These are phyloP conservation scores for Sclerotiophoma versabilis DNA, from an alignment of 2,329 filamentous ascomycete species.

Conservation along the genomic window DNA sequence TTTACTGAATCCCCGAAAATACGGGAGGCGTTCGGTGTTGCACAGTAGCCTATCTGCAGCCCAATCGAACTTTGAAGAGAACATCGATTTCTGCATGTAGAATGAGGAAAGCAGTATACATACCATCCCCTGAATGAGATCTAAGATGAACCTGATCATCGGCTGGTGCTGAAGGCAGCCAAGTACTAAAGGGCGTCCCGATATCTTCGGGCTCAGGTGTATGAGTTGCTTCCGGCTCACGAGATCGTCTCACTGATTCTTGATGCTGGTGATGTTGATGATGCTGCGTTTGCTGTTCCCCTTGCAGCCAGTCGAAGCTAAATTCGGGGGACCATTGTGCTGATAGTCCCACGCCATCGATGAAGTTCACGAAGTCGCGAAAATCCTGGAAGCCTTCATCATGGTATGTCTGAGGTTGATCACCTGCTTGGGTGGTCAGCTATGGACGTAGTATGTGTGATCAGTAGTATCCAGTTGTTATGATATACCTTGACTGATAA, in stretches of 20 bases:
- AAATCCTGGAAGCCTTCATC: slow-evolving; percentile 42
- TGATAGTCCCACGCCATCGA: slow-evolving; percentile 41
- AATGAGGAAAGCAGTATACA: neutral
- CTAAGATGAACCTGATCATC: slow-evolving; percentile 36
- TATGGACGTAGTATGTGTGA: neutral
- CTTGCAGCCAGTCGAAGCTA: slow-evolving; percentile 38
- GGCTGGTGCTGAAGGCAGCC: slow-evolving; percentile 39
- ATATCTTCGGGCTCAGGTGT: slow-evolving; percentile 38
- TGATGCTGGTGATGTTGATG: slow-evolving; percentile 24
- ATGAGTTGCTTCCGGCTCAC: slow-evolving; percentile 21
- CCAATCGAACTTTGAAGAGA: too few relatives aligned
- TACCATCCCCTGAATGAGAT: slow-evolving; percentile 29
- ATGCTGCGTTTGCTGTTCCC: slow-evolving; percentile 22
- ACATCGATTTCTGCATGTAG: too few relatives aligned
- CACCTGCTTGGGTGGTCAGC: neutral
- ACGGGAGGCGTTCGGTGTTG: too few relatives aligned
- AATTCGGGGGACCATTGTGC: slow-evolving; percentile 44
- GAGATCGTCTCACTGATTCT: slow-evolving; percentile 27
- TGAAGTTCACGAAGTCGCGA: slow-evolving; percentile 43
- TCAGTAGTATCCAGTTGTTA: neutral
- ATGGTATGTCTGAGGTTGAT: slow-evolving; percentile 20
- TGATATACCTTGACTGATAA: slow-evolving; percentile 23
- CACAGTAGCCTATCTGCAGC: too few relatives aligned
- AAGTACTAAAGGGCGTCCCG: slow-evolving; percentile 41
- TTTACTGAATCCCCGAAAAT: too few relatives aligned